These are phyloP conservation scores for Lactuca saligna DNA, from an alignment of 129 eudicot genomes.

Conservation along the genomic window DNA sequence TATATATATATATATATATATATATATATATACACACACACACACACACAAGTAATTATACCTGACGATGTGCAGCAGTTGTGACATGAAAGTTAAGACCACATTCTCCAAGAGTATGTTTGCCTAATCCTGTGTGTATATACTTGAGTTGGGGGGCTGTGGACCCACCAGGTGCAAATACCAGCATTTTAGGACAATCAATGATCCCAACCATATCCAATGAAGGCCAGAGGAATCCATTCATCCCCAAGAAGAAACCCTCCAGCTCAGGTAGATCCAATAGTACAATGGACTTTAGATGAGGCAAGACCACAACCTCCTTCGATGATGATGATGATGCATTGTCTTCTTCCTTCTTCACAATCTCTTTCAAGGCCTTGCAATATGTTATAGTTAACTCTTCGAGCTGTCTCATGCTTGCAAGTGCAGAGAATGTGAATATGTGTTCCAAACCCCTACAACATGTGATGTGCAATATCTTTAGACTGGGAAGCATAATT, in stretches of 20 bases:
- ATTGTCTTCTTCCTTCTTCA: background rate
- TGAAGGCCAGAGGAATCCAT: background rate
- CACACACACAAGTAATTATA: too few species aligned
- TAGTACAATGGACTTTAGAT: background rate
- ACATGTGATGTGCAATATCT: background rate
- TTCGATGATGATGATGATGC: background rate
- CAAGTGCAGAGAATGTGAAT: constrained; percentile 9
- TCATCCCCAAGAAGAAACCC: constrained; percentile 4
- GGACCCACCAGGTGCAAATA: background rate
- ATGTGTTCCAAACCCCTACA: background rate
- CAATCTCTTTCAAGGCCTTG: background rate
- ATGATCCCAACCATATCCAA: background rate
- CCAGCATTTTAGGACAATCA: background rate
- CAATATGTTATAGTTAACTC: background rate
- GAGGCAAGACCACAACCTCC: background rate
- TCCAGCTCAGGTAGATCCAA: background rate
- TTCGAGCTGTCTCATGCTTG: background rate
- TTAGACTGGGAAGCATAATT: background rate
- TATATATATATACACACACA: too few species aligned
- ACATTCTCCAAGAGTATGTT: background rate
- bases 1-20: too few species aligned
- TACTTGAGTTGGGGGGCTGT: background rate
- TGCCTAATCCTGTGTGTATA: background rate
- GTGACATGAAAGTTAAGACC: background rate
- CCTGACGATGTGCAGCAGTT: background rate